phyloP scores from a whole-genome alignment of 2,329 filamentous ascomycete species.

The Ustulina deusta region DNA sequence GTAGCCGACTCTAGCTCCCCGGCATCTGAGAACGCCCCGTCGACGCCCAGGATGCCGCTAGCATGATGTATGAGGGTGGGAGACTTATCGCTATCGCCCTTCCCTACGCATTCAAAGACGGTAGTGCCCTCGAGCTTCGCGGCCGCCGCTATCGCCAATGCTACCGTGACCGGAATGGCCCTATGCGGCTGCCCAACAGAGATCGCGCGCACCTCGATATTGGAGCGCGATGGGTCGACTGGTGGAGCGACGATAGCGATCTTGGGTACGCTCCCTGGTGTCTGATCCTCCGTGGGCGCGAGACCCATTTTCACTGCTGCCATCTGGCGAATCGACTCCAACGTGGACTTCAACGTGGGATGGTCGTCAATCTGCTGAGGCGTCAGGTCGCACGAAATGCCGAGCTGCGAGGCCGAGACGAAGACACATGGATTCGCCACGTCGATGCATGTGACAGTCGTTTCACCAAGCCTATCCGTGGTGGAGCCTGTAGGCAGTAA shows the following conservation, averaged over 20 bases:
- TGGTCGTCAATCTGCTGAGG: constrained; percentile 52
- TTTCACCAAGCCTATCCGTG: neutral
- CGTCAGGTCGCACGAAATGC: constrained; percentile 40
- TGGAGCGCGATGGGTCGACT: constrained; percentile 29
- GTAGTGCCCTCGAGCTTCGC: constrained; percentile 48
- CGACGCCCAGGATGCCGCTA: neutral
- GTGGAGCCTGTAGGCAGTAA: constrained; percentile 1
- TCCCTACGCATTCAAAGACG: neutral
- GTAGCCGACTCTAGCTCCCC: constrained; percentile 2
- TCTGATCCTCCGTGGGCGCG: constrained; percentile 48
- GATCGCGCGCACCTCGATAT: constrained; percentile 59
- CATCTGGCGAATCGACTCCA: constrained; percentile 54
- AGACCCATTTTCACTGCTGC: constrained; percentile 57
- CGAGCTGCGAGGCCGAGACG: constrained; percentile 51
- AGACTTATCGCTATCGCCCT: neutral
- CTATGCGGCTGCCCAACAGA: constrained; percentile 61
- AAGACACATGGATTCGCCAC: constrained; percentile 59
- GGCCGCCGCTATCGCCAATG: constrained; percentile 56
- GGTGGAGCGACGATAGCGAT: constrained; percentile 58
- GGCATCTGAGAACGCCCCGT: neutral
- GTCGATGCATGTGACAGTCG: constrained; percentile 49
- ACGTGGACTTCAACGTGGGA: constrained; percentile 45
- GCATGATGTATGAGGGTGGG: neutral
- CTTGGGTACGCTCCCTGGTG: constrained; percentile 56
- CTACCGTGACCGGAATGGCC: constrained; percentile 57